Evolutionary conservation across 495 filamentous ascomycete genomes (phyloP).

Genomic region (Apiosordaria backusii): DNA sequence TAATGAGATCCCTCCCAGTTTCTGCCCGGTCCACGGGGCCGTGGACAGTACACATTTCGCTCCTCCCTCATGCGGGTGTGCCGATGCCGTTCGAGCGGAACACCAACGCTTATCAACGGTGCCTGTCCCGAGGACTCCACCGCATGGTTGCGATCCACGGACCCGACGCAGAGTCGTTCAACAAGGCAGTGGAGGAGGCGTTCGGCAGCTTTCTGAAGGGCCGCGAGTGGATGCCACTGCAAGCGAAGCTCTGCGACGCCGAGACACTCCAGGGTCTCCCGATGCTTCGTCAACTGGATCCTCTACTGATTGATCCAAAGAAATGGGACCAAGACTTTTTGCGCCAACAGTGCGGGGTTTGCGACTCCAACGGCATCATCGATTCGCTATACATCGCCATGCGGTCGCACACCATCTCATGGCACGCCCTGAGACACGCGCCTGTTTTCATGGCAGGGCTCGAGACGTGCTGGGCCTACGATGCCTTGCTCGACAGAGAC

Average conservation of each 20-base stretch:
- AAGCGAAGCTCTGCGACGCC: slow-evolving; percentile 54
- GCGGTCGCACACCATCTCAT: slow-evolving; percentile 44
- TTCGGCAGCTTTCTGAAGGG: slow-evolving; percentile 48
- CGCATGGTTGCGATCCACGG: slow-evolving; percentile 49
- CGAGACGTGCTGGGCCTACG: slow-evolving; percentile 49
- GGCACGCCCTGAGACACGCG: slow-evolving; percentile 44
- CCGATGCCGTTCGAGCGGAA: slow-evolving; percentile 59
- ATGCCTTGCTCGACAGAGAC: slow-evolving; percentile 45
- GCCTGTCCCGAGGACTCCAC: slow-evolving; percentile 54
- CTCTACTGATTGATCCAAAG: slow-evolving; percentile 31
- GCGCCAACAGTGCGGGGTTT: slow-evolving; percentile 46
- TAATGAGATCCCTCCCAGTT: slow-evolving; percentile 14
- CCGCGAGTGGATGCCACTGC: slow-evolving; percentile 51
- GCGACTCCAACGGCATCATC: slow-evolving; percentile 49
- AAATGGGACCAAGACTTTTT: slow-evolving; percentile 49
- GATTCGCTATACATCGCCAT: slow-evolving; percentile 56
- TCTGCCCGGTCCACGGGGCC: slow-evolving; percentile 30
- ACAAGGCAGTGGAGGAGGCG: slow-evolving; percentile 42
- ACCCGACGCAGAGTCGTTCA: slow-evolving; percentile 46
- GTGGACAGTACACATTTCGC: slow-evolving; percentile 56
- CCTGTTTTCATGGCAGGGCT: slow-evolving; percentile 47
- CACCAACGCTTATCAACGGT: slow-evolving; percentile 55
- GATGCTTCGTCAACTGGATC: slow-evolving; percentile 51
- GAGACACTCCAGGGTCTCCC: slow-evolving; percentile 51
- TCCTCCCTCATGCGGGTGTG: slow-evolving; percentile 48